Evolutionary conservation across 2,329 filamentous ascomycete genomes (phyloP).

Genomic region (Monosporascus sp.): DNA sequence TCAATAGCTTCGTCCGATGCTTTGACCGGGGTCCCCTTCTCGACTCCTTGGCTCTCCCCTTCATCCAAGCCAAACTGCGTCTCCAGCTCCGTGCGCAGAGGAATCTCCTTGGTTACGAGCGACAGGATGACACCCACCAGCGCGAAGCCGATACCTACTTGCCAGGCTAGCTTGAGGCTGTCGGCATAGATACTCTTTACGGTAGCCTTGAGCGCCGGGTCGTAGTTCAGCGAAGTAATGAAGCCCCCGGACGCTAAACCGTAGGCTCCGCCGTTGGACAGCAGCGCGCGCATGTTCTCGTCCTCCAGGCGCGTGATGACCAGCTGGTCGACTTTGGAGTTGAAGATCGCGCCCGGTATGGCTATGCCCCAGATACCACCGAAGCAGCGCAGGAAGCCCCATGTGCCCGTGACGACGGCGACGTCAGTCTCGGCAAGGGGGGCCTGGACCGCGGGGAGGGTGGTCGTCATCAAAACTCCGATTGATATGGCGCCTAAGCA

Average conservation of each 20-base stretch:
- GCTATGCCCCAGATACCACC: constrained; percentile 34
- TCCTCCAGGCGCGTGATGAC: too few species aligned
- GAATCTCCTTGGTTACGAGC: constrained; percentile 5
- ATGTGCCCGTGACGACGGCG: constrained; percentile 24
- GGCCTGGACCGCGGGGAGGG: constrained; percentile 31
- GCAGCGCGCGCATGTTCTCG: too few species aligned
- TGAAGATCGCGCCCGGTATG: constrained; percentile 29
- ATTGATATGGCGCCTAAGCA: constrained; percentile 27
- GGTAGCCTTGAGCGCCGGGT: too few species aligned
- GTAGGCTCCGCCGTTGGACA: too few species aligned
- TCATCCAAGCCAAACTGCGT: constrained; percentile 8
- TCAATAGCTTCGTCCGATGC: too few species aligned
- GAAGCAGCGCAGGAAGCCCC: constrained; percentile 31
- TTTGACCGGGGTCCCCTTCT: too few species aligned
- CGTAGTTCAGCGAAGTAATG: too few species aligned
- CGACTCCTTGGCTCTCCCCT: too few species aligned
- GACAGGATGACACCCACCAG: constrained; percentile 7
- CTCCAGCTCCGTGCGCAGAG: constrained; percentile 9
- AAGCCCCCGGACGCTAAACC: too few species aligned
- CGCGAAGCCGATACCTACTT: constrained; percentile 9
- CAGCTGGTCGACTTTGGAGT: too few species aligned
- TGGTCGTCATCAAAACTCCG: constrained; percentile 30
- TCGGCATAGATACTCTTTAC: too few species aligned
- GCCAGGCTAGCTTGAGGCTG: constrained; percentile 8
- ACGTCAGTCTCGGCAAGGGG: constrained; percentile 18